Percentiles rank a stretch among this genome's conserved stretches.
phyloP scores from a whole-genome alignment of 1,284 basidiomycete species.

The Irpex sp. region DNA sequence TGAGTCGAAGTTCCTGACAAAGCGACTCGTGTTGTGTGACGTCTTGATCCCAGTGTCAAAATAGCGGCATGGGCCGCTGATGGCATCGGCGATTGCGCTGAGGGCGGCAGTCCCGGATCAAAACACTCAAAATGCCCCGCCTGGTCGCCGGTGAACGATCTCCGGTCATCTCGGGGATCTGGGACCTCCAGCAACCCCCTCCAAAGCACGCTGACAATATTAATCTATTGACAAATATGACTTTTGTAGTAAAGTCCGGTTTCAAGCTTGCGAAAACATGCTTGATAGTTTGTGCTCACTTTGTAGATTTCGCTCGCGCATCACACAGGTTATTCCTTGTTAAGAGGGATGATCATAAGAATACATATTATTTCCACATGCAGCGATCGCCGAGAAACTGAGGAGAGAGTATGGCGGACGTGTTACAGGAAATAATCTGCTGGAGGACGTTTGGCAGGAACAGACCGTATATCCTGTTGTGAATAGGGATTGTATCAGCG shows the following conservation, averaged over 20 bases:
- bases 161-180: background rate
- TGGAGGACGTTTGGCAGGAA: conserved; percentile 86
- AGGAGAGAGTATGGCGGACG: background rate
- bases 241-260: background rate
- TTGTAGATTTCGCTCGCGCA: too few relatives aligned
- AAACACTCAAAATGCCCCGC: background rate
- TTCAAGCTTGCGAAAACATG: background rate
- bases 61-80: background rate
- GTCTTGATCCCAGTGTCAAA: background rate
- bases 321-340: too few relatives aligned
- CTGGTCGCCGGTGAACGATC: background rate
- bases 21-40: background rate
- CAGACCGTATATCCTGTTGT: conserved; percentile 74
- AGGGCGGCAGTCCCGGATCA: background rate
- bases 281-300: too few relatives aligned
- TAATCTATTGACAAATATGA: background rate
- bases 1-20: background rate
- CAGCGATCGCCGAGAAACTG: background rate
- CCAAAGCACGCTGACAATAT: background rate
- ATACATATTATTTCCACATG: background rate
- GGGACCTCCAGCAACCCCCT: background rate
- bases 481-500: background rate
- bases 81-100: background rate
- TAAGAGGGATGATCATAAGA: background rate
- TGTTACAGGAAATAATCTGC: conserved; percentile 74